These are phyloP conservation scores for Microthlaspi erraticum DNA, from an alignment of 345 rosid genomes.

Conservation along the genomic window DNA sequence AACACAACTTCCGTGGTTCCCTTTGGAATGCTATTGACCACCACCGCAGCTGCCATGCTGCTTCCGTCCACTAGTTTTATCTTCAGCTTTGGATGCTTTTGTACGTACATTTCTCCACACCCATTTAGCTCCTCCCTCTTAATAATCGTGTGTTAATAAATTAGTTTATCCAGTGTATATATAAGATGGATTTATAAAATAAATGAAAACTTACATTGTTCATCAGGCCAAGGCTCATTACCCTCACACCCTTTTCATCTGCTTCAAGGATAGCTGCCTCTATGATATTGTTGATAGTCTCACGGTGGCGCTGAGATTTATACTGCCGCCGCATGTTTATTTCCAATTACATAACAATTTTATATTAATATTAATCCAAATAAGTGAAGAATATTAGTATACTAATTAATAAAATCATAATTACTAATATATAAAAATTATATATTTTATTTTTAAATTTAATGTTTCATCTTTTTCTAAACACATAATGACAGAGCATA, in stretches of 20 bases:
- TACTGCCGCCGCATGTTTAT: constrained; percentile 45
- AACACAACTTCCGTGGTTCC: constrained; percentile 48
- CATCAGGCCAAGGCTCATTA: constrained; percentile 61
- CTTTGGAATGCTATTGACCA: constrained; percentile 48
- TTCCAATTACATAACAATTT: too few relatives aligned
- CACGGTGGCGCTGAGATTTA: constrained; percentile 43
- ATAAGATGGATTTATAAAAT: not conserved
- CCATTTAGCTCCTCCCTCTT: constrained; percentile 44
- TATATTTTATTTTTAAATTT: too few relatives aligned
- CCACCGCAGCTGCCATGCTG: constrained; percentile 54
- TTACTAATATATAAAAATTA: too few relatives aligned
- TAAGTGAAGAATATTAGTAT: too few relatives aligned
- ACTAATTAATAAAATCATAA: too few relatives aligned
- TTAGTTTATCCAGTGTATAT: not conserved
- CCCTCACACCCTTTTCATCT: constrained; percentile 58
- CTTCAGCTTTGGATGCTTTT: constrained; percentile 51
- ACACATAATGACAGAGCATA: too few relatives aligned
- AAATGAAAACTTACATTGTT: constrained; percentile 52
- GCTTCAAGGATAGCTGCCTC: constrained; percentile 62
- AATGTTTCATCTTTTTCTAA: too few relatives aligned
- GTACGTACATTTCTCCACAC: constrained; percentile 49
- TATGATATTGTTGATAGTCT: constrained; percentile 53
- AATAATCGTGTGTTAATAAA: constrained; percentile 5
- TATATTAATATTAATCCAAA: too few relatives aligned
- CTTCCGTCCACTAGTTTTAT: constrained; percentile 60